Percentiles rank a stretch among this genome's conserved stretches.
Conservation (phyloP, 257 asterid species). For the Solanum arcanum region DNA sequence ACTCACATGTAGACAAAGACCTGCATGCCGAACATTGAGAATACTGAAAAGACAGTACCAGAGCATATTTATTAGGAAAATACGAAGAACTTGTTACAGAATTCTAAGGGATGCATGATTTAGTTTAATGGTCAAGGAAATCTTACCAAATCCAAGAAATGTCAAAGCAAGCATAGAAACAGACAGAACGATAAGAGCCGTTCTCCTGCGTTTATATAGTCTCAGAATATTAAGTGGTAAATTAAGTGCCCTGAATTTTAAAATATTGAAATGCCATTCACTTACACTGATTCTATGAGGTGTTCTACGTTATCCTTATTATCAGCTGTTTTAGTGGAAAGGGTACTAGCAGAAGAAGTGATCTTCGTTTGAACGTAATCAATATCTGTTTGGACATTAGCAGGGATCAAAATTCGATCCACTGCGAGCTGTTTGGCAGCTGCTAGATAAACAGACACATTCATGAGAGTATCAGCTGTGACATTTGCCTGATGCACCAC, state of each 20-base stretch:
- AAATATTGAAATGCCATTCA: not conserved
- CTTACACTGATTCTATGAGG: conserved; percentile 51
- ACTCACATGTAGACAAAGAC: conserved; percentile 23
- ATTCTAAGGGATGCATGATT: not conserved
- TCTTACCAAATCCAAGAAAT: conserved; percentile 77
- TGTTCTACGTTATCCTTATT: conserved; percentile 43
- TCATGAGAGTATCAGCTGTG: conserved; percentile 7
- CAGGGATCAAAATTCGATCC: conserved; percentile 47
- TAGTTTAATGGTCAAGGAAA: not conserved
- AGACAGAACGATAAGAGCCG: conserved; percentile 71
- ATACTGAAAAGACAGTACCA: conserved; percentile 11
- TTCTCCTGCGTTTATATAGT: conserved; percentile 49
- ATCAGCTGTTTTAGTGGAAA: conserved; percentile 37
- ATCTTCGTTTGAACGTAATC: conserved; percentile 53
- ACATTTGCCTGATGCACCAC: conserved; percentile 13
- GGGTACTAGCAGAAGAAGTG: conserved; percentile 57
- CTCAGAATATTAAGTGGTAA: not conserved
- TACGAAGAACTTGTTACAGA: not conserved
- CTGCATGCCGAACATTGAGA: conserved; percentile 20
- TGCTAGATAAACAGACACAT: conserved; percentile 6
- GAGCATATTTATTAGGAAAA: not conserved
- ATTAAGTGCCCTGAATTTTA: not conserved
- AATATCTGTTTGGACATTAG: conserved; percentile 59
- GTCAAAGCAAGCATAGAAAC: conserved; percentile 71
- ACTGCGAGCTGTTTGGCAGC: conserved; percentile 31